Percentiles rank a stretch among this genome's conserved stretches.
Evolutionary conservation across 1,284 basidiomycete genomes (phyloP).

Genomic region (Sanghuangporus weigelae): DNA sequence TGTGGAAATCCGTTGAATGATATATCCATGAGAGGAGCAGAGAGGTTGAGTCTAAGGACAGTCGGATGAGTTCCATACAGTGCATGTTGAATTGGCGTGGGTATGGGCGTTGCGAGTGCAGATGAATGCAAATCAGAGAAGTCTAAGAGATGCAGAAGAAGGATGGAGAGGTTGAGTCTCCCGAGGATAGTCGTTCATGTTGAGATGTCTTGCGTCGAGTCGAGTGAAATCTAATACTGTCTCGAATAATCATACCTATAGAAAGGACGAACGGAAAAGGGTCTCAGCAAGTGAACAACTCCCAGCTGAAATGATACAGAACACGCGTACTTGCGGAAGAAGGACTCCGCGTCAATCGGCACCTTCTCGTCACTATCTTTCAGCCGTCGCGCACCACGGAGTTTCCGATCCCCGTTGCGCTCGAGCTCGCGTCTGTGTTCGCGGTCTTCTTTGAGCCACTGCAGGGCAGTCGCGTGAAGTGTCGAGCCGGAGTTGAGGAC

Average conservation of each 20-base stretch:
- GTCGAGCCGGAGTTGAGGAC: constrained; percentile 30
- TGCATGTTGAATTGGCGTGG: too few species aligned
- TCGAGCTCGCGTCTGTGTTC: constrained; percentile 56
- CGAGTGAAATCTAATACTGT: background rate
- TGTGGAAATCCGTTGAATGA: too few species aligned
- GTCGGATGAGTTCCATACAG: too few species aligned
- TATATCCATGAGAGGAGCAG: too few species aligned
- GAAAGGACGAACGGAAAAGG: too few species aligned
- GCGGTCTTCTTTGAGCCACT: constrained; percentile 84
- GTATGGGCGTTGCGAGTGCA: too few species aligned
- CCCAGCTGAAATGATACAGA: background rate
- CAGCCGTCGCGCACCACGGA: constrained; percentile 61
- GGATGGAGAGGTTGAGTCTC: constrained; percentile 2
- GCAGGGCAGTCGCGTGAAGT: constrained; percentile 71
- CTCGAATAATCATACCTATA: constrained; percentile 12
- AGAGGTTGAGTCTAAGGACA: too few species aligned
- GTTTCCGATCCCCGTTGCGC: constrained; percentile 49
- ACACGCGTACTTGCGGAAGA: constrained; percentile 76
- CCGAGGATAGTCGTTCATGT: constrained; percentile 1
- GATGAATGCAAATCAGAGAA: background rate
- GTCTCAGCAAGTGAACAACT: background rate
- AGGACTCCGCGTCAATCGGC: constrained; percentile 79
- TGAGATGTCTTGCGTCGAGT: background rate
- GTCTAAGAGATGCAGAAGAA: background rate
- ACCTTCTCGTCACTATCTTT: constrained; percentile 41